Evolutionary conservation across 345 rosid genomes (phyloP).

Genomic region (Salix purpurea): DNA sequence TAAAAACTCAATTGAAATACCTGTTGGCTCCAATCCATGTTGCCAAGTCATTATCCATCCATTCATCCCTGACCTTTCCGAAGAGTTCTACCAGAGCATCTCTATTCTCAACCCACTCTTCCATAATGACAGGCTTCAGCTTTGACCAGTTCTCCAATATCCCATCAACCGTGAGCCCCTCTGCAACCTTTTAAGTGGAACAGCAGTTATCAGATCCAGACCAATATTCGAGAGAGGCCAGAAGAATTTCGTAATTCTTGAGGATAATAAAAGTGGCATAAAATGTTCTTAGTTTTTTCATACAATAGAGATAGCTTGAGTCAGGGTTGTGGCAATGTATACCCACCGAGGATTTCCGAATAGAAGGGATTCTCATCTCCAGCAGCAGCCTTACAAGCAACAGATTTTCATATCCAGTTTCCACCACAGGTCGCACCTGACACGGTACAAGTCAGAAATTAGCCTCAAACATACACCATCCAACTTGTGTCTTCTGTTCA

Average conservation of each 20-base stretch:
- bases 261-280: background rate
- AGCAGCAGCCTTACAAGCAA: constrained; percentile 71
- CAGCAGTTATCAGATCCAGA: constrained; percentile 15
- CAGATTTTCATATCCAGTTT: constrained; percentile 85
- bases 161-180: constrained; percentile 61
- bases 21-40: constrained; percentile 96
- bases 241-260: background rate
- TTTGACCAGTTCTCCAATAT: constrained; percentile 74
- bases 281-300: constrained; percentile 3
- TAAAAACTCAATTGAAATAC: constrained; percentile 25
- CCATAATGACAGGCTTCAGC: constrained; percentile 72
- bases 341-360: constrained; percentile 74
- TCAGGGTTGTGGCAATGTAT: background rate
- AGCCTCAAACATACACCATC: background rate
- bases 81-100: constrained; percentile 66
- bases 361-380: constrained; percentile 64
- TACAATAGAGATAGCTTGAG: background rate
- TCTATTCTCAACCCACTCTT: constrained; percentile 74
- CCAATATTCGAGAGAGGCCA: background rate
- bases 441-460: constrained; percentile 12
- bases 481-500: background rate
- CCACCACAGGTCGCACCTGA: constrained; percentile 94
- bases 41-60: constrained; percentile 68
- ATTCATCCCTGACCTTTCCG: constrained; percentile 85
- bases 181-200: constrained; percentile 56